Conservation (phyloP, 192 early-diverging fungal species). For the Helicostylum pulchrum region DNA sequence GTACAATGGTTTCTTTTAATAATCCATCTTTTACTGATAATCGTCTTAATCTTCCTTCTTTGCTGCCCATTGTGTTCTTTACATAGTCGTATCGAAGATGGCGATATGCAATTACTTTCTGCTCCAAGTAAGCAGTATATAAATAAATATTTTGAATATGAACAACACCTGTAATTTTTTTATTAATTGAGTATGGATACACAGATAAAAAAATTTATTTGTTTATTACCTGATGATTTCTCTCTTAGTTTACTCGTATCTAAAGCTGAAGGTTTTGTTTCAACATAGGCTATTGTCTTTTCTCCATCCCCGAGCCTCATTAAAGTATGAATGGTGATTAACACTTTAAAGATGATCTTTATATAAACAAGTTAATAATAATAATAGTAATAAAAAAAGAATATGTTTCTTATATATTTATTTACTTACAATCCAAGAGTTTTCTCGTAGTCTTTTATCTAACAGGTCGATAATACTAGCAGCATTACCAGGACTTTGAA, state of each 20-base stretch:
- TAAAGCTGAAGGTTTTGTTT: constrained; percentile 43
- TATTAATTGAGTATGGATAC: constrained; percentile 13
- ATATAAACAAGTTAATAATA: neutral
- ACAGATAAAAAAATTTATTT: constrained; percentile 17
- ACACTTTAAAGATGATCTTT: constrained; percentile 72
- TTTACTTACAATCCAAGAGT: constrained; percentile 63
- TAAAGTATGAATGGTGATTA: constrained; percentile 71
- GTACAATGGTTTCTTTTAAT: constrained; percentile 55
- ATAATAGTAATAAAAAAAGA: too few relatives aligned
- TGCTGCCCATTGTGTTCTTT: constrained; percentile 40
- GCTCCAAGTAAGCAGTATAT: constrained; percentile 74
- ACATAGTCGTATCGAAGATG: constrained; percentile 68
- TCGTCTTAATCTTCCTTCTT: constrained; percentile 43
- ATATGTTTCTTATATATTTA: neutral
- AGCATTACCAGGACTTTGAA: constrained; percentile 33
- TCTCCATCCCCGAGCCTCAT: constrained; percentile 66
- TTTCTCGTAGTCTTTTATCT: constrained; percentile 44
- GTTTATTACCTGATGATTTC: constrained; percentile 33
- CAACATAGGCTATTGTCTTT: constrained; percentile 55
- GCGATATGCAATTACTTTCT: constrained; percentile 64
- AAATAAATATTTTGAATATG: constrained; percentile 64
- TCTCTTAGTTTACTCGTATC: constrained; percentile 52
- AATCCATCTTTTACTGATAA: constrained; percentile 59
- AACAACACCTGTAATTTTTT: constrained; percentile 26
- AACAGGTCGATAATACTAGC: constrained; percentile 47